phyloP scores from a whole-genome alignment of 2,329 filamentous ascomycete species.

The Pseudodiploospora longispora region DNA sequence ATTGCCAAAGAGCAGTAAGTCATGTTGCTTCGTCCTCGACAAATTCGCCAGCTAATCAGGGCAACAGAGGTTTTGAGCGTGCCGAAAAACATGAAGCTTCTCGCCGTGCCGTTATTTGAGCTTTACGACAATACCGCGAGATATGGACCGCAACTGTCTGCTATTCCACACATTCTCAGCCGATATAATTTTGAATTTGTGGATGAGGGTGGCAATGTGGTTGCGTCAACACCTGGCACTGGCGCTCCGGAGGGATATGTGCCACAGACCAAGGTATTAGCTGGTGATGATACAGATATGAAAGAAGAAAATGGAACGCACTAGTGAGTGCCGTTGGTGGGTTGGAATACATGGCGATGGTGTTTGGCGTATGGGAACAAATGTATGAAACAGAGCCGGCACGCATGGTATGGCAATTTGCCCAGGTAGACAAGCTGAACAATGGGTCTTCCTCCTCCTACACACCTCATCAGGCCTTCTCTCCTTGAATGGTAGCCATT shows the following conservation, averaged over 20 bases:
- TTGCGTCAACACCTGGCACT: constrained; percentile 72
- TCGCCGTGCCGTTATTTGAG: constrained; percentile 94
- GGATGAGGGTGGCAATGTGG: constrained; percentile 82
- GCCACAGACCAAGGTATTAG: constrained; percentile 58
- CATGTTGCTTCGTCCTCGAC: background rate
- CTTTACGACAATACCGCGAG: constrained; percentile 94
- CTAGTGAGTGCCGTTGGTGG: constrained; percentile 14
- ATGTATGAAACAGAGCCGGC: background rate
- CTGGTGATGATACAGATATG: constrained; percentile 55
- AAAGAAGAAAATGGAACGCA: constrained; percentile 37
- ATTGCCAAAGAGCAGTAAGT: constrained; percentile 78
- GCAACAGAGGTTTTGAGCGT: constrained; percentile 80
- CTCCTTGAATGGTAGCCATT: constrained; percentile 90
- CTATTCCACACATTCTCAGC: constrained; percentile 89
- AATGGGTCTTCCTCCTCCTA: too few relatives aligned
- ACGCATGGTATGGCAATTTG: too few relatives aligned
- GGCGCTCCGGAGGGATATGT: constrained; percentile 49
- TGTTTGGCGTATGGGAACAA: constrained; percentile 25
- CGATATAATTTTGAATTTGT: constrained; percentile 97
- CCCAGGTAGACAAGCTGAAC: too few relatives aligned
- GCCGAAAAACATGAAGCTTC: constrained; percentile 98
- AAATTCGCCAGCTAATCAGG: background rate
- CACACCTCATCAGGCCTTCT: constrained; percentile 40
- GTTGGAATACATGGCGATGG: constrained; percentile 24
- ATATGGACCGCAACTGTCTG: constrained; percentile 92